Base-by-base conservation (phyloP, 1,284 basidiomycete species). In the Sanghuangporus sanghuang region DNA sequence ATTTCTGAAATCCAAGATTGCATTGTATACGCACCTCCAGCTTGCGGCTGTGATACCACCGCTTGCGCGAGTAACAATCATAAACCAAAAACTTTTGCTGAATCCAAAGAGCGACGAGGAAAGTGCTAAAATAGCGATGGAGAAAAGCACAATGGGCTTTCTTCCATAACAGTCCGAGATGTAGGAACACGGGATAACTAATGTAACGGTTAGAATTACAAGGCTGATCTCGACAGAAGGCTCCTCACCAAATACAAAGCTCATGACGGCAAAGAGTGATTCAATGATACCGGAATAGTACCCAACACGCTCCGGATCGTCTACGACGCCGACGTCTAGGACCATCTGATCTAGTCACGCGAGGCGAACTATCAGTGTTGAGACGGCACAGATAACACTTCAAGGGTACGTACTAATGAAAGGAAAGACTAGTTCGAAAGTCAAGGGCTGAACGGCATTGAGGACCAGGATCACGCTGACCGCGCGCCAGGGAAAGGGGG, bases 251-350 rank as follows among this genome's bases (percentile, higher is more conserved):
- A 64, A 59, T 5, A 69, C 18, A 55, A 69, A 67, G 46, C 67
- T 65, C 60, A 63, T 68, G 40, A 65, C 40, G 5, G 66, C 62
- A 54, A 64, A 69, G 35, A 67, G 60, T 11, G 68, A 68, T 46
- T 69, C 68, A 18, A 69, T 65, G 18, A 69, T 40, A 18, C 69
- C 69, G 18, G 67, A 67, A 57, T 69, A 70, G 55, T 65, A 70
- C 18, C 69, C 69, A 12, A 69, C 69, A n/a, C 58, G 49, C 57
- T 68, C 64, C 6, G 68, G 69, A 61, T 70, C 66, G n/a, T 63
- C 62, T 12, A 68, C 67, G 6, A 70, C 65, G n/a, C 69, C 69
- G 49, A 67, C 67, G 16, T 70, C 69, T 14, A 70, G 44, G n/a
- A 70, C 62, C 67, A 70, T 69, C 59, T 68, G 67, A 49, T 68